Conservation (phyloP, 1,139 yeast genomes). For the Geotrichum fermentans region DNA sequence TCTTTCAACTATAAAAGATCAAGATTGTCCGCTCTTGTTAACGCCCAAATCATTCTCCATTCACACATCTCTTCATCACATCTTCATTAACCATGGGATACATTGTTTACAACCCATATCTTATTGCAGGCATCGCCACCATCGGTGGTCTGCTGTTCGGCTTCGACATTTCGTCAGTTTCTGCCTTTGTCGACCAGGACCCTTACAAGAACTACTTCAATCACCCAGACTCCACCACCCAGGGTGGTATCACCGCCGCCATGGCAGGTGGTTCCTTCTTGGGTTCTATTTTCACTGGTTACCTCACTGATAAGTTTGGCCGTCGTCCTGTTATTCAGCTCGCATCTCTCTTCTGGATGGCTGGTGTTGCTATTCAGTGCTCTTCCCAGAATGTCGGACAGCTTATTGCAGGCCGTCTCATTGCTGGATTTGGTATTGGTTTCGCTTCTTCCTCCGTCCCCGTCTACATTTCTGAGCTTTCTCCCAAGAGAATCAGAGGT, state of each 20-base stretch:
- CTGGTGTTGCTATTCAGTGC: conserved; percentile 81
- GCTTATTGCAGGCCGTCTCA: conserved; percentile 54
- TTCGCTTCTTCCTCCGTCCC: conserved; percentile 68
- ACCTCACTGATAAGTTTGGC: conserved; percentile 65
- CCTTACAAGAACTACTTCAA: conserved; percentile 45
- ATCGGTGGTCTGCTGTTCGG: conserved; percentile 96
- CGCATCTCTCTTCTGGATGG: conserved; percentile 69
- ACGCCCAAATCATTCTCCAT: neutral
- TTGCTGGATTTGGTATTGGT: conserved; percentile 68
- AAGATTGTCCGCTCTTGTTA: no score
- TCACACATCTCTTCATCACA: neutral
- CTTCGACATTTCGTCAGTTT: conserved; percentile 87
- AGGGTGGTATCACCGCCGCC: conserved; percentile 91
- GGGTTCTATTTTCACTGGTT: conserved; percentile 37
- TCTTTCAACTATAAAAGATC: no score
- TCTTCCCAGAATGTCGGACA: conserved; percentile 74
- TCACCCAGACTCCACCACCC: conserved; percentile 44
- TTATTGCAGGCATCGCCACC: conserved; percentile 53
- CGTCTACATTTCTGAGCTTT: conserved; percentile 67
- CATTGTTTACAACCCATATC: conserved; percentile 38
- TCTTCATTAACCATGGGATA: conserved; percentile 20
- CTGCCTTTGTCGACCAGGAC: conserved; percentile 76
- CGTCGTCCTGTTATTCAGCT: conserved; percentile 70
- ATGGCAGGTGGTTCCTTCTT: conserved; percentile 85
- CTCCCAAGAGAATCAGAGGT: conserved; percentile 64